phyloP scores from a whole-genome alignment of 768 basidiomycete genomes.

The Amanita polypyramis region DNA sequence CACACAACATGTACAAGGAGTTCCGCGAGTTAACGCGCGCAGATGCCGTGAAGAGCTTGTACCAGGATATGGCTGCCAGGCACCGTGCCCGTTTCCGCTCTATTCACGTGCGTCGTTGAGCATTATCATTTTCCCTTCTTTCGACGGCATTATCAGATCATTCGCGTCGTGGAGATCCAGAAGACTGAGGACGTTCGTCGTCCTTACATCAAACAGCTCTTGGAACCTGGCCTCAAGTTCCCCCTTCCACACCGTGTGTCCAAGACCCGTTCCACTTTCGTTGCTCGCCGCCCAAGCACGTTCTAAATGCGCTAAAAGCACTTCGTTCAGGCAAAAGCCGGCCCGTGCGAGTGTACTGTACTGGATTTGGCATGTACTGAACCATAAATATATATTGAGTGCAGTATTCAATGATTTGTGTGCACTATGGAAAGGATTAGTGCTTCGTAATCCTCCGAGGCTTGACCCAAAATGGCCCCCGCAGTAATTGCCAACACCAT shows the following conservation, averaged over 20 bases:
- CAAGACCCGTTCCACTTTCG: conserved; percentile 73
- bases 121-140: neutral
- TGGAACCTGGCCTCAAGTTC: conserved; percentile 89
- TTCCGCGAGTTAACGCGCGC: conserved; percentile 93
- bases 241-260: conserved; percentile 86
- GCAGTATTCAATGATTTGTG: too few species aligned
- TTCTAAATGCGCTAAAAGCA: conserved; percentile 30
- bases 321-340: neutral
- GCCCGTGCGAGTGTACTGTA: neutral
- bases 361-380: neutral
- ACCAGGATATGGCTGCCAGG: conserved; percentile 99
- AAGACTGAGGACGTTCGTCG: conserved; percentile 88
- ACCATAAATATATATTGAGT: too few species aligned
- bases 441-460: too few species aligned
- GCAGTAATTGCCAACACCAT: too few species aligned
- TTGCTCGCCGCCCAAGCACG: conserved; percentile 66
- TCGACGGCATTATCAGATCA: conserved; percentile 46
- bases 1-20: conserved; percentile 99
- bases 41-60: conserved; percentile 91
- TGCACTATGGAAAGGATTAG: too few species aligned
- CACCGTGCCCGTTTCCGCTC: conserved; percentile 99
- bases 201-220: conserved; percentile 96
- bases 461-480: too few species aligned
- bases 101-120: conserved; percentile 65
- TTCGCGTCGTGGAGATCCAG: conserved; percentile 93